Base-by-base conservation (phyloP, 2,329 filamentous ascomycete species). In the Amauroascus verrucosus region DNA sequence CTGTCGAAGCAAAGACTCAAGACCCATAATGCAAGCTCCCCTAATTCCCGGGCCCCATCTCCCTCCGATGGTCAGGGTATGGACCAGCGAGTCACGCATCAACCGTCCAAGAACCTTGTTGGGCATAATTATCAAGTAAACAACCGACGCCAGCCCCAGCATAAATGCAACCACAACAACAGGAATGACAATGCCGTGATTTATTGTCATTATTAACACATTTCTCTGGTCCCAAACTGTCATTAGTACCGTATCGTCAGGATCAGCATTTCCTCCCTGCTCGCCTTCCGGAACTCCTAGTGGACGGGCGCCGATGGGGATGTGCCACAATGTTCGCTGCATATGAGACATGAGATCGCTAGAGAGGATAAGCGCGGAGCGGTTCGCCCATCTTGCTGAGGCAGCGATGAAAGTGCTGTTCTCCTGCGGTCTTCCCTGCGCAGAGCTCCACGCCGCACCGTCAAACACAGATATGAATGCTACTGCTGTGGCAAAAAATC, bases 321-420 rank as follows among this genome's bases (percentile, higher is more conserved):
- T 45, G 38, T 52, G 49, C 49, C 49, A 52, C n/a, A 52, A 22
- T 8, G 49, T 52, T 35, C 49, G 38, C 24, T 52, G 49, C 41
- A 52, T 46, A 45, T 52, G 49, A 13, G 49, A 52, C 8, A 52
- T 35, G 16, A 52, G 32, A n/a, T 52, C 41, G 38, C 41, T 52
- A 28, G 49, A 37, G 6, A 52, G 49, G 24, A 45, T 45, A 30
- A 24, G 35, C 14, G 49, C 9, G 16, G 49, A 26, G 14, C 41
- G 16, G 8, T 52, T 46, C 16, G 49, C 14, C 18, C 30, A 46
- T 26, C 38, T 45, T 2, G 49, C 40, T 24, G 49, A 24, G 6
- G 49, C 49, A 33, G 38, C 38, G 9, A 45, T 45, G 18, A 52
- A 52, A 6, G 41, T 52, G 24, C 49, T 52, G 18, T 52, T 46